These are phyloP conservation scores for Aegilops sharonensis DNA, from an alignment of 176 grass and related monocot species.

Conservation along the genomic window DNA sequence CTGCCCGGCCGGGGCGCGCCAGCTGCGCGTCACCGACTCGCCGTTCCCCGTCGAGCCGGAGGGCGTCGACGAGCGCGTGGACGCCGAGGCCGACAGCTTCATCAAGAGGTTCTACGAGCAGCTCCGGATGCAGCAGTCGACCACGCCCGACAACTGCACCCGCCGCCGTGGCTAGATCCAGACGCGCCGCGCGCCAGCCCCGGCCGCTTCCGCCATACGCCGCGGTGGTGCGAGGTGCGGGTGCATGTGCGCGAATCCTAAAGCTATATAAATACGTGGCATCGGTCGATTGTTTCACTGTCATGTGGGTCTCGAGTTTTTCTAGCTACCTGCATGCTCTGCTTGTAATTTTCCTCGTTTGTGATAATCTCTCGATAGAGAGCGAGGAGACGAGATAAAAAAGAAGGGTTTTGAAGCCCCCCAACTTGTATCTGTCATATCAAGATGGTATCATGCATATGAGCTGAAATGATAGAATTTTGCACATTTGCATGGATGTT, in stretches of 20 bases:
- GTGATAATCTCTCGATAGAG: slow-evolving; percentile 23
- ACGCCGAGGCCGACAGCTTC: slow-evolving; percentile 59
- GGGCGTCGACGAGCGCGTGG: slow-evolving; percentile 45
- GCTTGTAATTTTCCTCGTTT: slow-evolving; percentile 37
- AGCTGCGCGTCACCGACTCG: slow-evolving; percentile 86
- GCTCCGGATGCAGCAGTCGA: slow-evolving; percentile 59
- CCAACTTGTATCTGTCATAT: slow-evolving; percentile 26
- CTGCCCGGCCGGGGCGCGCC: slow-evolving; percentile 44
- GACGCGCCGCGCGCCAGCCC: background rate
- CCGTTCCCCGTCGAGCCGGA: slow-evolving; percentile 67
- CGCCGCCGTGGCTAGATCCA: slow-evolving; percentile 25
- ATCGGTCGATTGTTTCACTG: background rate
- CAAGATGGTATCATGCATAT: slow-evolving; percentile 27
- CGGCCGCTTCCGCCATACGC: background rate
- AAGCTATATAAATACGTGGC: slow-evolving; percentile 26
- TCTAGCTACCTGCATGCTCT: slow-evolving; percentile 22
- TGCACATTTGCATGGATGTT: background rate
- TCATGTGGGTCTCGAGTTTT: slow-evolving; percentile 46
- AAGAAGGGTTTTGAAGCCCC: background rate
- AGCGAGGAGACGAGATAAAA: slow-evolving; percentile 46
- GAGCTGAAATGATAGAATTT: slow-evolving; percentile 33
- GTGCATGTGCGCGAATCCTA: background rate
- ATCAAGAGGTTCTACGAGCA: slow-evolving; percentile 77
- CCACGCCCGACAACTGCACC: slow-evolving; percentile 53
- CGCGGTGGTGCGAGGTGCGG: background rate